A percentile compares a stretch with the other conserved stretches of the same genome.
Evolutionary conservation across 441 rosid species (phyloP).

Genomic region (Eruca vesicaria): DNA sequence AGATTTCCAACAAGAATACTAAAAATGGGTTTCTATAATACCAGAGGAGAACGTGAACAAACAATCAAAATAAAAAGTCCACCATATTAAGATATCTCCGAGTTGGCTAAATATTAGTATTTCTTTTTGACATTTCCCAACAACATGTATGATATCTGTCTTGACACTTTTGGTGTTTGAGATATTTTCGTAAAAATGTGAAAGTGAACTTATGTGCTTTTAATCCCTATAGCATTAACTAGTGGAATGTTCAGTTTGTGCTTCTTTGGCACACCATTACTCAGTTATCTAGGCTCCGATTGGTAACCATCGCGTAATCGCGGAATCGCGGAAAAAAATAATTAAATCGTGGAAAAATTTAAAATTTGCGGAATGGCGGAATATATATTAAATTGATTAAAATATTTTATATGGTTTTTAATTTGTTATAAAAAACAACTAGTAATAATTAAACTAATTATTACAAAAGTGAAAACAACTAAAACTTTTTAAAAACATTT

Average conservation of each 20-base stretch:
- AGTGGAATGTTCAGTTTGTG: constrained; percentile 18
- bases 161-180: constrained; percentile 26
- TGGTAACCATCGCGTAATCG: no score
- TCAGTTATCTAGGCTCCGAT: no score
- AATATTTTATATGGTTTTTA: no score
- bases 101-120: constrained; percentile 27
- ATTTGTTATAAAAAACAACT: no score
- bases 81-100: constrained; percentile 7
- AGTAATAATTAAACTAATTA: no score
- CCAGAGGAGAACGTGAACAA: not conserved
- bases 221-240: constrained; percentile 9
- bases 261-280: constrained; percentile 15
- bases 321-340: no score
- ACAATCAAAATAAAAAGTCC: constrained; percentile 6
- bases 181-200: constrained; percentile 29
- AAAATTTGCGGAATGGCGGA: no score
- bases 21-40: constrained; percentile 9
- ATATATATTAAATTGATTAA: no score
- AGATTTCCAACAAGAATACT: not conserved
- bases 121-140: constrained; percentile 29
- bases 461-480: no score
- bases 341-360: no score
- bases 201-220: constrained; percentile 27
- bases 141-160: constrained; percentile 5
- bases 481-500: no score